Evolutionary conservation across 2,329 filamentous ascomycete species (phyloP).

Genomic region (Aspergillus fischeri): DNA sequence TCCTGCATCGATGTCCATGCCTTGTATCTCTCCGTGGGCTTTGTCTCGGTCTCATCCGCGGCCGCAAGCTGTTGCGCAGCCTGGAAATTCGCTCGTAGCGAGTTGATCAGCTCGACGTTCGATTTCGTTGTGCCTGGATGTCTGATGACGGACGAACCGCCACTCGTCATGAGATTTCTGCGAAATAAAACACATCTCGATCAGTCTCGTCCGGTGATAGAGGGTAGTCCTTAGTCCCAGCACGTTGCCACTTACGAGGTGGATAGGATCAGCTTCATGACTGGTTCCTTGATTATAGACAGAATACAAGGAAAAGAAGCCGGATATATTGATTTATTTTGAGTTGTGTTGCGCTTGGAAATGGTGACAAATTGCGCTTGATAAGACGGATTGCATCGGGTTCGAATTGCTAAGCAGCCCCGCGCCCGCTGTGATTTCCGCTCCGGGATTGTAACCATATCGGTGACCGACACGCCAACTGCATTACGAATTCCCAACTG

Average conservation of each 20-base stretch:
- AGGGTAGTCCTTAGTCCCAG: slow-evolving; percentile 1
- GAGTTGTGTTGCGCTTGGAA: not conserved
- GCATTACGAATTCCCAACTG: not conserved
- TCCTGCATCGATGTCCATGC: slow-evolving; percentile 67
- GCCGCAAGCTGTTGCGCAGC: slow-evolving; percentile 62
- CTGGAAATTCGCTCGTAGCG: slow-evolving; percentile 77
- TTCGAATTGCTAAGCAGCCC: slow-evolving; percentile 27
- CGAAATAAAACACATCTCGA: not conserved
- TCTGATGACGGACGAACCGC: slow-evolving; percentile 77
- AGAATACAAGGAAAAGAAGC: too few relatives aligned
- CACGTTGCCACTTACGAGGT: slow-evolving; percentile 63
- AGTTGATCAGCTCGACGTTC: slow-evolving; percentile 87
- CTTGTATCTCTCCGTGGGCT: slow-evolving; percentile 17
- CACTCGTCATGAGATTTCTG: slow-evolving; percentile 79
- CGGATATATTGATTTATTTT: too few relatives aligned
- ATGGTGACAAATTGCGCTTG: slow-evolving; percentile 1
- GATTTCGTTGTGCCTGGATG: slow-evolving; percentile 75
- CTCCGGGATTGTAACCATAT: not conserved
- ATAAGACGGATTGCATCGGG: not conserved
- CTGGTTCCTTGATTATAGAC: slow-evolving; percentile 27
- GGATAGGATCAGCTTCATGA: slow-evolving; percentile 78
- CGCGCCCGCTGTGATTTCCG: slow-evolving; percentile 10
- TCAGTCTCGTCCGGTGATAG: slow-evolving; percentile 7
- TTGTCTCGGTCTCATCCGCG: slow-evolving; percentile 12
- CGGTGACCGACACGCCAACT: not conserved